A percentile compares a stretch with the other conserved stretches of the same genome.
phyloP scores from a whole-genome alignment of 1,139 yeast species.

The Blastobotrys apis region DNA sequence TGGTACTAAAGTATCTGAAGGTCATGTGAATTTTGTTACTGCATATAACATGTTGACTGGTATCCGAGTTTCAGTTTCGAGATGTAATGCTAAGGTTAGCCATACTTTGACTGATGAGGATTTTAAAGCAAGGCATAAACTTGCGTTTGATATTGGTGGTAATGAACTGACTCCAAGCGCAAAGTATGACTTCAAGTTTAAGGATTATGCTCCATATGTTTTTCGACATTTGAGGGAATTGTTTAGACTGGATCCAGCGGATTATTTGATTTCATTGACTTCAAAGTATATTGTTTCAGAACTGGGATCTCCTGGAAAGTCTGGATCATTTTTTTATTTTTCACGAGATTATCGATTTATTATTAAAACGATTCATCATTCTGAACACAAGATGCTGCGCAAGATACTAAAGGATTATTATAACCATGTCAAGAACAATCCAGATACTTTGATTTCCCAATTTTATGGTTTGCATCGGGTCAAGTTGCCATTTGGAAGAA shows the following conservation, averaged over 20 bases:
- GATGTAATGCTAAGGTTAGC: slow-evolving; percentile 80
- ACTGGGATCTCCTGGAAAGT: slow-evolving; percentile 93
- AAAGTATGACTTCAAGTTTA: slow-evolving; percentile 91
- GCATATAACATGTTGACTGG: slow-evolving; percentile 98
- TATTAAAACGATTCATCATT: slow-evolving; percentile 90
- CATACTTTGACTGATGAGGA: slow-evolving; percentile 66
- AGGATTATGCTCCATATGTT: slow-evolving; percentile 93
- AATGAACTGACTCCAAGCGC: slow-evolving; percentile 89
- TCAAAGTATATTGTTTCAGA: slow-evolving; percentile 91
- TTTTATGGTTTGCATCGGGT: slow-evolving; percentile 94
- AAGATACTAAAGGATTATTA: slow-evolving; percentile 73
- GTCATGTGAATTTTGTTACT: slow-evolving; percentile 87
- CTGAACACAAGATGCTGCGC: slow-evolving; percentile 84
- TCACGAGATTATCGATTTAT: slow-evolving; percentile 91
- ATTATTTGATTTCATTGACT: slow-evolving; percentile 85
- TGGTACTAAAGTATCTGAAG: slow-evolving; percentile 83
- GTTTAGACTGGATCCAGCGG: slow-evolving; percentile 93
- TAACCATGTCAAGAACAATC: slow-evolving; percentile 73
- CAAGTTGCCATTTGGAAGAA: slow-evolving; percentile 80
- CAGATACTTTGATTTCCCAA: slow-evolving; percentile 85
- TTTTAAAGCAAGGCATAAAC: slow-evolving; percentile 65
- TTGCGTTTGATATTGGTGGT: slow-evolving; percentile 84
- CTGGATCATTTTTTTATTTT: slow-evolving; percentile 93
- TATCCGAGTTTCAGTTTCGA: slow-evolving; percentile 87
- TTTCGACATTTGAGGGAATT: slow-evolving; percentile 75